Evolutionary conservation across 352 stramenopile species (phyloP), one percentile per base, ranked within the genome.

Genomic region (Thalassiosira livingstoniorum): DNA sequence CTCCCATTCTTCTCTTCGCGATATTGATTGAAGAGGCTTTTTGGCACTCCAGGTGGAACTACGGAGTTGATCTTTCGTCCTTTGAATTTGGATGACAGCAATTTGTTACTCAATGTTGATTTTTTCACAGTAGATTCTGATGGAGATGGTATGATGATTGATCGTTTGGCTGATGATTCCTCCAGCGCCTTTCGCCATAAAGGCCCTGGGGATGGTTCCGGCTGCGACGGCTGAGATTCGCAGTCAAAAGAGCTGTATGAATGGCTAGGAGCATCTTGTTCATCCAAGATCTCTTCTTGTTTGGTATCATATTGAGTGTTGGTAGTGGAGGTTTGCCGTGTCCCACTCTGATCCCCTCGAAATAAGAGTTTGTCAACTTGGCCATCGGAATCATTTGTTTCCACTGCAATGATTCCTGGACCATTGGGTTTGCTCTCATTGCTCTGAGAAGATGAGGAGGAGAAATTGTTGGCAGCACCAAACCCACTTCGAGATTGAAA

Each of bases 151-250:
- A 11, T 27, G n/a, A 29, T 27, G 11, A 5, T 23, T 10, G 5
- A 5, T 58, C 27, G 21, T 10, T 58, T 29, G 5, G 47, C 11
- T 4, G n/a, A 58, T 7, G n/a, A 58, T 57, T 70, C 34, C 57
- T 70, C 39, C n/a, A 23, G 35, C 1, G 62, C 62, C n/a, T 70
- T 70, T 29, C 34, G 39, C 62, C 62, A 70, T 29, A 70, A 29
- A 37, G 35, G 62, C 5, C 62, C 62, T 29, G 13, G 21, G 18
- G 32, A 39, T 23, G 27, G 21, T 57, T 47, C 57, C 34, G 29
- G 13, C 29, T 21, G 18, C 29, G 27, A 34, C 2, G 4, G 57
- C 2, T 23, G 35, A n/a, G 18, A 70, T 34, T 23, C 62, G 57
- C 21, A 57, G 4, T 25, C 37, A 31, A 11, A 57, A 55, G 21